Conservation (phyloP, 2,329 filamentous ascomycete species). For the Stagonosporopsis chrysanthemi region DNA sequence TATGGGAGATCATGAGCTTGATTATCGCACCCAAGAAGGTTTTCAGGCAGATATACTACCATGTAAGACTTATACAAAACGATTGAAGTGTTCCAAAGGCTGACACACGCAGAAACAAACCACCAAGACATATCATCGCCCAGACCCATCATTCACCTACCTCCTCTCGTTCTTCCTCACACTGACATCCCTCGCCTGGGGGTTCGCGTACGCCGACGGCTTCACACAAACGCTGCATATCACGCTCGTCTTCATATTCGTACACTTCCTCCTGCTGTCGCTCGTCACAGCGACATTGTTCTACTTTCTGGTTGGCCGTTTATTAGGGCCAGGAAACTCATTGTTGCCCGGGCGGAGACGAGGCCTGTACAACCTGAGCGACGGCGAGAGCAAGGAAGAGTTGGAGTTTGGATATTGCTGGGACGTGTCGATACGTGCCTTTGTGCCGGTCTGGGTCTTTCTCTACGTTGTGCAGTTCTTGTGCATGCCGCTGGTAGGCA, state of each 20-base stretch:
- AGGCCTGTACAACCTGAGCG: slow-evolving; percentile 65
- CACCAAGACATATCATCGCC: slow-evolving; percentile 71
- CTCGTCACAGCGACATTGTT: slow-evolving; percentile 67
- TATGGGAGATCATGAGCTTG: slow-evolving; percentile 75
- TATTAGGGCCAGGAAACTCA: slow-evolving; percentile 65
- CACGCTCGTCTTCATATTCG: slow-evolving; percentile 58
- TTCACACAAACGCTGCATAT: slow-evolving; percentile 55
- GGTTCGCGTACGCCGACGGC: slow-evolving; percentile 61
- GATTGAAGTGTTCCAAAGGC: neutral
- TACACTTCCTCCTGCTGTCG: slow-evolving; percentile 69
- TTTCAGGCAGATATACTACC: slow-evolving; percentile 74
- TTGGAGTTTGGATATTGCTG: slow-evolving; percentile 76
- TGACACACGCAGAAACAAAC: slow-evolving; percentile 64
- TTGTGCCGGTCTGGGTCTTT: slow-evolving; percentile 72
- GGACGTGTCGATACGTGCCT: slow-evolving; percentile 72
- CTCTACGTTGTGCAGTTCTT: slow-evolving; percentile 73
- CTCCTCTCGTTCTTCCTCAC: slow-evolving; percentile 70
- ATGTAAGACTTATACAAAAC: slow-evolving; percentile 55
- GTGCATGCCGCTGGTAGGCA: slow-evolving; percentile 67
- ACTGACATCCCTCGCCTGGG: slow-evolving; percentile 64
- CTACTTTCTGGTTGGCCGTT: slow-evolving; percentile 68
- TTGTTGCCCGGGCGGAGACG: slow-evolving; percentile 60
- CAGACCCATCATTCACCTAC: slow-evolving; percentile 74
- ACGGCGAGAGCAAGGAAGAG: slow-evolving; percentile 59
- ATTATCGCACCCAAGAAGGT: slow-evolving; percentile 75